These are phyloP conservation scores for Xylariales sp. DNA, from an alignment of 2,329 filamentous ascomycete genomes.

Conservation along the genomic window DNA sequence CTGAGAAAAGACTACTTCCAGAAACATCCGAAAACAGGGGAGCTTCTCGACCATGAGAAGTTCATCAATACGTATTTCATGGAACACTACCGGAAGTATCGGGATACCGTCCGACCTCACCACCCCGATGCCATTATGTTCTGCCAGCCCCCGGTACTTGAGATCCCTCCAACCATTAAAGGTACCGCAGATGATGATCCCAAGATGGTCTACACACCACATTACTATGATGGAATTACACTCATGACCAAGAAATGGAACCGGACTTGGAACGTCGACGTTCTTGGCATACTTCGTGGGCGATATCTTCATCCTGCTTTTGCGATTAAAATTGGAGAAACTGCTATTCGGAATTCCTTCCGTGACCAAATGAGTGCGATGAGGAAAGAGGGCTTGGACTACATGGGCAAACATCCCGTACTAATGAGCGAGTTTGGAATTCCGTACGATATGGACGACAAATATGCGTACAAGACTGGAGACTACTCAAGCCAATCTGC, in stretches of 20 bases:
- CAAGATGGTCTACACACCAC: constrained; percentile 86
- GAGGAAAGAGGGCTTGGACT: constrained; percentile 78
- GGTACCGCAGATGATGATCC: constrained; percentile 84
- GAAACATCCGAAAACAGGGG: constrained; percentile 69
- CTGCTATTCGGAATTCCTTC: constrained; percentile 90
- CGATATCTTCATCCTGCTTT: constrained; percentile 86
- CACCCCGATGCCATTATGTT: constrained; percentile 83
- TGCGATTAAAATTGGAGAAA: constrained; percentile 88
- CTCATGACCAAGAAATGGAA: constrained; percentile 99
- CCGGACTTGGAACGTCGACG: constrained; percentile 92
- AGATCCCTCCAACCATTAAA: constrained; percentile 84
- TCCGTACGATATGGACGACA: constrained; percentile 97
- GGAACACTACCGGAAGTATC: constrained; percentile 74
- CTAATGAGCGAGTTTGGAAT: constrained; percentile 95
- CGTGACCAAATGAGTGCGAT: constrained; percentile 81
- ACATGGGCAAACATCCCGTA: constrained; percentile 83
- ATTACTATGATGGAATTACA: constrained; percentile 96
- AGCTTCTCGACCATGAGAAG: constrained; percentile 70
- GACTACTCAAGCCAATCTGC: constrained; percentile 90
- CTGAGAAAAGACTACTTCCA: constrained; percentile 85
- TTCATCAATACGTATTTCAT: constrained; percentile 94
- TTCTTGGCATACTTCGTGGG: constrained; percentile 85
- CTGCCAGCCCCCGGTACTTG: constrained; percentile 86
- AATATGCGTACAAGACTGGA: constrained; percentile 90
- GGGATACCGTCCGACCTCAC: constrained; percentile 66